These are phyloP conservation scores for Symmetrospora coprosmae DNA, from an alignment of 768 basidiomycete genomes.

Conservation along the genomic window DNA sequence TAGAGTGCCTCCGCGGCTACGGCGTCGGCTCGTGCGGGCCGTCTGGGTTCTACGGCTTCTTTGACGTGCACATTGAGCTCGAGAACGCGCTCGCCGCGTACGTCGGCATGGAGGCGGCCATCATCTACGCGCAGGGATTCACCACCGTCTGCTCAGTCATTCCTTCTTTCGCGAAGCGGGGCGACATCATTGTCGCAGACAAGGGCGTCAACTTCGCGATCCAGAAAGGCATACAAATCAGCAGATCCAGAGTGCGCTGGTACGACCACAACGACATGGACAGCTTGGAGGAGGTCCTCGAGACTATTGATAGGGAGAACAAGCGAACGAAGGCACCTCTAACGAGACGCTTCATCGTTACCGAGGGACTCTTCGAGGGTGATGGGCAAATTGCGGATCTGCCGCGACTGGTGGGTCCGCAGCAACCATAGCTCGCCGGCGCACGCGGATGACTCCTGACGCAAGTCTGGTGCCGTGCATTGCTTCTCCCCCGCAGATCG, in stretches of 20 bases:
- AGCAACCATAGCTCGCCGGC: slow-evolving; percentile 15
- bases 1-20: slow-evolving; percentile 71
- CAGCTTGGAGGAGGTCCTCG: slow-evolving; percentile 74
- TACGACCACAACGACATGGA: slow-evolving; percentile 90
- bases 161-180: slow-evolving; percentile 92
- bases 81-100: slow-evolving; percentile 84
- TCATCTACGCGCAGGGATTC: slow-evolving; percentile 88
- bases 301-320: slow-evolving; percentile 70
- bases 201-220: slow-evolving; percentile 90
- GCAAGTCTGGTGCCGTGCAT: no score
- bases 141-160: slow-evolving; percentile 84
- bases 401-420: slow-evolving; percentile 76
- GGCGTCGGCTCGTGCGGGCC: slow-evolving; percentile 93
- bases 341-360: slow-evolving; percentile 84
- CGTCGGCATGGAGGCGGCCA: slow-evolving; percentile 70
- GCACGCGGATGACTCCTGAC: background rate
- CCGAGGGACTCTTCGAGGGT: slow-evolving; percentile 91
- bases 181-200: slow-evolving; percentile 95
- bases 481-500: slow-evolving; percentile 47
- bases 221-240: slow-evolving; percentile 89
- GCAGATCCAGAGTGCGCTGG: slow-evolving; percentile 80
- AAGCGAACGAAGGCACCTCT: slow-evolving; percentile 66
- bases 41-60: slow-evolving; percentile 88
- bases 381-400: slow-evolving; percentile 85
- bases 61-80: slow-evolving; percentile 80